Base-by-base conservation (phyloP, 371 early-diverging fungal species). In the Mucor plumbeus region DNA sequence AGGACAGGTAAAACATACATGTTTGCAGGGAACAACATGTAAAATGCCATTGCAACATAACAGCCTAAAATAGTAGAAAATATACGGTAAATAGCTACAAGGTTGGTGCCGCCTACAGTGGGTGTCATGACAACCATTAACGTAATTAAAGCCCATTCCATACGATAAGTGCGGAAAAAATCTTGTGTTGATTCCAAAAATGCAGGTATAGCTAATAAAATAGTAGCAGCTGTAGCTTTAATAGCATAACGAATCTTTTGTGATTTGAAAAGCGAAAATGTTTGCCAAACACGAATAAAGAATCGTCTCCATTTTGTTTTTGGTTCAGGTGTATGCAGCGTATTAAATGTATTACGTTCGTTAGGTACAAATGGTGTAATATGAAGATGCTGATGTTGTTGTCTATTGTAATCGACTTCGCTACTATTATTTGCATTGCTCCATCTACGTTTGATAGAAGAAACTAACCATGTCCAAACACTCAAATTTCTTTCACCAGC, bases 81-180 rank as follows among this genome's bases (percentile, higher is more conserved):
- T 4, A 93, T 81, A 31, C 94, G 90, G 72, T 91, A 91, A 7
- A 92, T 63, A 33, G 90, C 91, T 7, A 90, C 86, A 0, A 89
- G 56, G 57, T 91, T 91, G 0, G 94, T 89, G 4, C 91, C 93
- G n/a, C 95, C 95, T 0, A 92, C 92, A 0, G 94, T 93, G 9
- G 94, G 94, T 3, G 90, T 91, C 93, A 95, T 92, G n/a, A 94
- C 90, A 3, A 92, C 91, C 67, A 91, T 83, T 33, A 88, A 71
- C 76, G 95, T 90, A 64, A 92, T 91, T 17, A 92, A 72, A 8
- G 91, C 87, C 95, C 95, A 95, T 74, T 93, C 93, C 76, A 91
- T 87, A 17, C 94, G 87, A 68, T 87, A 91, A 50, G 80, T 74
- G 36, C 87, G 83, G 61, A 87, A 92, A 59, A 73, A 72, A 26